Base-by-base conservation (phyloP, 257 asterid genomes). In the Jacaranda mimosifolia region DNA sequence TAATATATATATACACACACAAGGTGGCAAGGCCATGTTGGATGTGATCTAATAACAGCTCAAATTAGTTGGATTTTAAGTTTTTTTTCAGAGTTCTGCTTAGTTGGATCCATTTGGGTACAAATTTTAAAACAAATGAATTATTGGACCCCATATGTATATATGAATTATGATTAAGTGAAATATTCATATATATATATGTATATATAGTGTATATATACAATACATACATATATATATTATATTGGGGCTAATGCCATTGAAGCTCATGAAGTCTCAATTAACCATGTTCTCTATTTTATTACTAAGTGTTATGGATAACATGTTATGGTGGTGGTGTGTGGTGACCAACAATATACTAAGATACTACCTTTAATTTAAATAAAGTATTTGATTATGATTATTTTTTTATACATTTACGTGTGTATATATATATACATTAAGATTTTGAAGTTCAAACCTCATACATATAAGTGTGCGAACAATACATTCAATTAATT, bases 91-190 rank as follows among this genome's bases (percentile, higher is more conserved):
- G 66, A 21, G 66, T 9, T 59, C 10, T 3, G n/a, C 12, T 14
- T 35, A 5, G 68, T 36, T 32, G 68, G 46, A 1, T 63, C 13
- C 21, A 55, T 55, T n/a, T 63, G 69, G 39, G 49, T 63, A n/a
- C 49, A 38, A 15, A 12, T 9, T 63, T 52, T 63, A 15, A 63
- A 63, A 63, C 40, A 63, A 63, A 38, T 13, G 69, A 63, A 6
- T 38, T 63, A 8, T 63, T 38, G 49, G 51, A 39, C 12, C 69
- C 69, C 68, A 35, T 38, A 36, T 63, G 68, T 14, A 58, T 56
- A 56, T 56, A 56, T 56, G n/a, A n/a, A n/a, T n/a, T n/a, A 56
- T 18, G 66, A 6, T 5, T 59, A 32, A 1, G 15, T 62, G 68
- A 8, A 0, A 17, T 4, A 0, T 60, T 3, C 3, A 60, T 60